Evolutionary conservation across 192 early-diverging fungal genomes (phyloP), one percentile per base, ranked within the genome.

Genomic region (Coemansia sp.): DNA sequence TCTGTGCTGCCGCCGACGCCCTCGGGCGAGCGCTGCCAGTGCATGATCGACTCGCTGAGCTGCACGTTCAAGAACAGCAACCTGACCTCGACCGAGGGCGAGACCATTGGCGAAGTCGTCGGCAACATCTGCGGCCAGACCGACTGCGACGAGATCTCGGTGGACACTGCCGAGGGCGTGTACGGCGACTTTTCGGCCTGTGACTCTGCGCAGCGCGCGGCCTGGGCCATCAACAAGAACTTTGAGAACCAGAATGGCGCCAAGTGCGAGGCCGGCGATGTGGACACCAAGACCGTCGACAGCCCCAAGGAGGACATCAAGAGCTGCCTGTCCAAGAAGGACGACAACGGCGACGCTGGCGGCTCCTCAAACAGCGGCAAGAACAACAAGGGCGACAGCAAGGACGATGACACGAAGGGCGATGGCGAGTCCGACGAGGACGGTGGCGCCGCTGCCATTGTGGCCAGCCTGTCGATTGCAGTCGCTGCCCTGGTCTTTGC

Each of bases 1-100:
- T 69, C 62, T 7, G 46, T 27, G 5, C 57, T 88, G 14, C 80
- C 85, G 7, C 81, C 82, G 6, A 85, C 82, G 7, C 85, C 85
- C 13, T 82, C 79, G 0, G 49, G 65, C 10, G 60, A 69, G 20
- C 67, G 77, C 29, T 88, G 85, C 50, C 52, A 78, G 23, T 84
- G 83, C 66, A 80, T 85, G 81, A 51, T 80, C 39, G 60, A 81
- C 28, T 76, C 73, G 2, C 46, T 88, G 26, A 60, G 73, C 43
- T 83, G 82, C 64, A 51, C 64, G 5, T 33, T 70, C 38, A 60
- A 57, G 40, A 56, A 30, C 44, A 44, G 37, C 19, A 38, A 47
- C 23, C 42, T 67, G 45, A 43, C 56, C 14, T 32, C 67, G 7
- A 44, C 35, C 25, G 49, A 62, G 35, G 51, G 67, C 42, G 37